These are phyloP conservation scores for Aspergillus mulundensis DNA, from an alignment of 495 filamentous ascomycete species.

Conservation along the genomic window DNA sequence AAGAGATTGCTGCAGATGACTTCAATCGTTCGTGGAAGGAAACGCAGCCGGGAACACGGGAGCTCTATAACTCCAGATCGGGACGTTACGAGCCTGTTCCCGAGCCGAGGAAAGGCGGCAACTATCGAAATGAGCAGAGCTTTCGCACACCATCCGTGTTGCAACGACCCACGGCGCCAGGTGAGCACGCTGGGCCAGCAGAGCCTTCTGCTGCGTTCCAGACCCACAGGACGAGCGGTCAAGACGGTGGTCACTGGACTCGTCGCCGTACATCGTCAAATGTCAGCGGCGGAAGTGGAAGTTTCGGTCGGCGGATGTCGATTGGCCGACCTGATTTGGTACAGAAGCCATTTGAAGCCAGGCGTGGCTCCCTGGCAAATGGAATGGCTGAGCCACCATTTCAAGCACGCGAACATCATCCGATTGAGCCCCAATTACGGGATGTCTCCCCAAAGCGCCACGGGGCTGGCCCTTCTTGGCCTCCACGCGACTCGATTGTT, in stretches of 20 bases:
- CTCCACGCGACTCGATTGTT: slow-evolving; percentile 46
- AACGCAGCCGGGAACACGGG: slow-evolving; percentile 56
- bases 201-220: slow-evolving; percentile 94
- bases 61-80: slow-evolving; percentile 91
- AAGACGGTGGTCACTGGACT: slow-evolving; percentile 63
- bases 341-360: slow-evolving; percentile 41
- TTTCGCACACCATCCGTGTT: slow-evolving; percentile 74
- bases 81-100: slow-evolving; percentile 89
- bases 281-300: slow-evolving; percentile 85
- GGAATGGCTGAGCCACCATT: slow-evolving; percentile 34
- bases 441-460: slow-evolving; percentile 28
- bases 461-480: slow-evolving; percentile 34
- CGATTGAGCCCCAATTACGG: slow-evolving; percentile 17
- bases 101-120: slow-evolving; percentile 63
- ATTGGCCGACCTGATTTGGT: slow-evolving; percentile 45
- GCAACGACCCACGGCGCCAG: slow-evolving; percentile 57
- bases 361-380: slow-evolving; percentile 46
- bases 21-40: slow-evolving; percentile 88
- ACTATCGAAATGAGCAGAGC: slow-evolving; percentile 59
- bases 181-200: slow-evolving; percentile 64
- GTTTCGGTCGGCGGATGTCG: slow-evolving; percentile 56
- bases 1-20: slow-evolving; percentile 91
- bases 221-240: slow-evolving; percentile 64
- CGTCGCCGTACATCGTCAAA: slow-evolving; percentile 89
- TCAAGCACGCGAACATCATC: slow-evolving; percentile 23